Evolutionary conservation across 106 monocot genomes (phyloP), one percentile per base, ranked within the genome.

Genomic region (Cymbidium sinense): DNA sequence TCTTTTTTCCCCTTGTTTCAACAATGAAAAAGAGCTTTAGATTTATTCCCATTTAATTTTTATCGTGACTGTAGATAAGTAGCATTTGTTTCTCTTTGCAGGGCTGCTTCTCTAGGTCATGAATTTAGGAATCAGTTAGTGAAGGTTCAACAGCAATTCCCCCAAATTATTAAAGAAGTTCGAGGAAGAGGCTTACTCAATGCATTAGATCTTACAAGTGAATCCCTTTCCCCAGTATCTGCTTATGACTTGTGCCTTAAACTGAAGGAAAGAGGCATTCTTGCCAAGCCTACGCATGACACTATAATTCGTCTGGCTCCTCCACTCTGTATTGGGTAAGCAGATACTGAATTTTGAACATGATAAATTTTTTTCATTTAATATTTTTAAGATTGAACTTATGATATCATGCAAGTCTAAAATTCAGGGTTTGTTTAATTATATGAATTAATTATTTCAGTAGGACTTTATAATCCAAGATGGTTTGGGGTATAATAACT

Each of bases 241-340:
- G 99, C 95, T 62, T 99, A 90, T 82, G 99, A 92, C 77, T 71
- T 99, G 65, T 99, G 99, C 75, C 83, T 99, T 35, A 89, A 91
- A 80, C 82, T 99, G 85, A 99, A 99, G 86, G 92, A 95, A 80
- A 90, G 95, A 83, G 95, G 94, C 47, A 91, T 95, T 85, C 92
- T 99, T 78, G 99, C 95, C 13, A 99, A 99, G 76, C 99, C 99
- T 70, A 99, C 99, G 18, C 99, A 99, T 82, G 92, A 88, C 78
- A 95, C 92, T 13, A 93, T 99, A 50, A 99, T 99, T 52, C 87
- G 99, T 78, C 83, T 99, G 69, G 95, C 99, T 43, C 99, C 99
- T 78, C 99, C 99, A 34, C 86, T 99, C 18, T 72, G 87, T 27
- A 91, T 99, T 83, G 93, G 99, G 99, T 95, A 83, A 23, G 70